Evolutionary conservation across 768 basidiomycete genomes (phyloP).

Genomic region (Podaxis sp.): DNA sequence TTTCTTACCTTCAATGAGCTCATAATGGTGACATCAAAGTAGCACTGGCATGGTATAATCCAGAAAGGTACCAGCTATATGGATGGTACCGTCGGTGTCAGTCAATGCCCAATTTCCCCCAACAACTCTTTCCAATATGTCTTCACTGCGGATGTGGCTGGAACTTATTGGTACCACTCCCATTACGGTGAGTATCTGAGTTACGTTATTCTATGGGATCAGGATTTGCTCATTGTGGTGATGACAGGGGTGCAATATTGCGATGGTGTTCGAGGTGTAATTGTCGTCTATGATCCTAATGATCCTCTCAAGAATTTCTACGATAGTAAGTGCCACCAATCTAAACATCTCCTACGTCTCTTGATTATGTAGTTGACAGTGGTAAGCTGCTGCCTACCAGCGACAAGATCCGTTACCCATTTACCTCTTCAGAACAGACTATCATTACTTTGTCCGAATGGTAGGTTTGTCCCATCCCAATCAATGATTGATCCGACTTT

Average conservation of each 20-base stretch:
- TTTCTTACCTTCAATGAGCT: not conserved
- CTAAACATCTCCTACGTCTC: not conserved
- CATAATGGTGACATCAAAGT: not conserved
- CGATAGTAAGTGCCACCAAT: conserved; percentile 11
- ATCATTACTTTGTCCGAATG: conserved; percentile 41
- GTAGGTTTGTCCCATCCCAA: conserved; percentile 14
- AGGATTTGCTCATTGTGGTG: not conserved
- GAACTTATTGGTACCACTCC: conserved; percentile 20
- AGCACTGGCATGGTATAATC: conserved; percentile 48
- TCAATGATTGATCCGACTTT: not conserved
- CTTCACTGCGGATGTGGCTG: conserved; percentile 30
- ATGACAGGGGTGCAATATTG: conserved; percentile 21
- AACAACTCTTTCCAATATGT: conserved; percentile 38
- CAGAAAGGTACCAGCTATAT: conserved; percentile 33
- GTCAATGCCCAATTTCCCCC: conserved; percentile 39
- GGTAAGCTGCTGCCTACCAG: conserved; percentile 24
- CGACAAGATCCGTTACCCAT: conserved; percentile 22
- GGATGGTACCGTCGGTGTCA: conserved; percentile 38
- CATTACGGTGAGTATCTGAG: not conserved
- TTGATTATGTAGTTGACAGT: conserved; percentile 25
- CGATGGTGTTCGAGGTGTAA: conserved; percentile 42
- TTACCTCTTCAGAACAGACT: conserved; percentile 29
- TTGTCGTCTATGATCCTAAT: conserved; percentile 32
- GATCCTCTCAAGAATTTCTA: conserved; percentile 22
- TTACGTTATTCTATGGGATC: not conserved